Percentiles rank a stretch among this genome's conserved stretches.
Evolutionary conservation across 2,329 filamentous ascomycete species (phyloP).

Genomic region (Epicoccum sorghinum): DNA sequence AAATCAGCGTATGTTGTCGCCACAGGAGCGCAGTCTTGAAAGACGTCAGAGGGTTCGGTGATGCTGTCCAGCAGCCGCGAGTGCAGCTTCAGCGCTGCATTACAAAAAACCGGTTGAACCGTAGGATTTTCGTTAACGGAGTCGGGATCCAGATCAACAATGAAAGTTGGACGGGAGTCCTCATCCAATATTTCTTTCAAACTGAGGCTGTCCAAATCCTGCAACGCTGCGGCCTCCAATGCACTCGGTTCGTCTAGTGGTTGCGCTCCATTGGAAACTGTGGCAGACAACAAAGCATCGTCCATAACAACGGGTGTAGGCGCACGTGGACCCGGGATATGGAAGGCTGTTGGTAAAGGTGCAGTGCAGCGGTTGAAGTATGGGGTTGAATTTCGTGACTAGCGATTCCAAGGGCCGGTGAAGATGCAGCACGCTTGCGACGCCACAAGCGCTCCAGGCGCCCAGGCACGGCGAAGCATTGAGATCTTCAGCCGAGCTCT

Average conservation of each 20-base stretch:
- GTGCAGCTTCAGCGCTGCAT: constrained; percentile 37
- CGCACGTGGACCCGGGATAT: not conserved
- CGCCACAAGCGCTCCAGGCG: constrained; percentile 13
- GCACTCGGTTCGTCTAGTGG: constrained; percentile 1
- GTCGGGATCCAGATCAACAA: constrained; percentile 41
- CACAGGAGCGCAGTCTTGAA: not conserved
- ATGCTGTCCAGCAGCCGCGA: constrained; percentile 37
- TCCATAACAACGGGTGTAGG: constrained; percentile 4
- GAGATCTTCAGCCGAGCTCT: not conserved
- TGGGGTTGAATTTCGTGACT: constrained; percentile 1
- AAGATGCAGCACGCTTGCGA: constrained; percentile 13
- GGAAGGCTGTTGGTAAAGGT: constrained; percentile 2
- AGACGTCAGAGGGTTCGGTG: constrained; percentile 15
- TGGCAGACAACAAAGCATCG: not conserved
- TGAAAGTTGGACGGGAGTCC: constrained; percentile 41
- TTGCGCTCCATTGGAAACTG: constrained; percentile 3
- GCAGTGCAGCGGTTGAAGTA: not conserved
- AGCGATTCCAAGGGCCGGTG: not conserved
- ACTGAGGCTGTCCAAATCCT: constrained; percentile 31
- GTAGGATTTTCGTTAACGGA: constrained; percentile 17
- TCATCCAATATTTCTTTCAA: constrained; percentile 39
- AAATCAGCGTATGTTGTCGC: constrained; percentile 46
- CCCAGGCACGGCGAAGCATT: not conserved
- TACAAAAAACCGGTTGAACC: constrained; percentile 40
- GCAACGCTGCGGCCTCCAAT: constrained; percentile 24